A percentile compares a stretch with the other conserved stretches of the same genome.
phyloP scores from a whole-genome alignment of 352 stramenopile species.

The Phytophthora quininea region DNA sequence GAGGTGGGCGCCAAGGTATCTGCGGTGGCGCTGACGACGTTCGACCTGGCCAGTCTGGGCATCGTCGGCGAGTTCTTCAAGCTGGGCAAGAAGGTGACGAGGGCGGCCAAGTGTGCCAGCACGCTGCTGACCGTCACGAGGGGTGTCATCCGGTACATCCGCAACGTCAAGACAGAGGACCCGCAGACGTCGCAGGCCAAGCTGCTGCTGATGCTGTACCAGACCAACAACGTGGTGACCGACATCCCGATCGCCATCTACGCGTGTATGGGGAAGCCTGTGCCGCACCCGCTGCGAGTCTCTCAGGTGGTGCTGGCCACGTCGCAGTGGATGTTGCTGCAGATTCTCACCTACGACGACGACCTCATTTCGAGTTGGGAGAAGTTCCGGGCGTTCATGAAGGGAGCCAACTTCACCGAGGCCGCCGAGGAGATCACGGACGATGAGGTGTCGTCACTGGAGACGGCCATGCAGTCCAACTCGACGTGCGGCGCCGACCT shows the following conservation, averaged over 20 bases:
- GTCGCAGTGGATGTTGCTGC: slow-evolving; percentile 30
- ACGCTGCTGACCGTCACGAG: slow-evolving; percentile 33
- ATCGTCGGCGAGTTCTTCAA: slow-evolving; percentile 44
- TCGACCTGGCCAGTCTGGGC: slow-evolving; percentile 44
- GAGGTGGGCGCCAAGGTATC: slow-evolving; percentile 50
- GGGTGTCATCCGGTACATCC: slow-evolving; percentile 36
- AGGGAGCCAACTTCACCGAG: slow-evolving; percentile 33
- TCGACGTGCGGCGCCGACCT: slow-evolving; percentile 37
- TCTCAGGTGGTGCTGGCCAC: slow-evolving; percentile 25
- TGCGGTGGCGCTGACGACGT: slow-evolving; percentile 41
- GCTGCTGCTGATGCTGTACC: slow-evolving; percentile 31
- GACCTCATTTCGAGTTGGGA: slow-evolving; percentile 29
- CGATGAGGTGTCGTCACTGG: slow-evolving; percentile 31
- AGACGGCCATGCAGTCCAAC: slow-evolving; percentile 37
- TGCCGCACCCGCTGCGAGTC: slow-evolving; percentile 21
- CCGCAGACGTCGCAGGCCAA: slow-evolving; percentile 24
- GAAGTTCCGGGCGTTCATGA: slow-evolving; percentile 28
- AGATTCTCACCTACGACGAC: slow-evolving; percentile 27
- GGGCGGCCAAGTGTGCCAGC: slow-evolving; percentile 29
- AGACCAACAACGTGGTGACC: slow-evolving; percentile 32
- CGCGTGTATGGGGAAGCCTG: slow-evolving; percentile 32
- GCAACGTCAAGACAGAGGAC: slow-evolving; percentile 33
- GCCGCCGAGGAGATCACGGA: slow-evolving; percentile 30
- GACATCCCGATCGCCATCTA: slow-evolving; percentile 37
- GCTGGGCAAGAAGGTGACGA: slow-evolving; percentile 28